A percentile compares a stretch with the other conserved stretches of the same genome.
Evolutionary conservation across 495 filamentous ascomycete genomes (phyloP).

Genomic region (Neurospora sp.): DNA sequence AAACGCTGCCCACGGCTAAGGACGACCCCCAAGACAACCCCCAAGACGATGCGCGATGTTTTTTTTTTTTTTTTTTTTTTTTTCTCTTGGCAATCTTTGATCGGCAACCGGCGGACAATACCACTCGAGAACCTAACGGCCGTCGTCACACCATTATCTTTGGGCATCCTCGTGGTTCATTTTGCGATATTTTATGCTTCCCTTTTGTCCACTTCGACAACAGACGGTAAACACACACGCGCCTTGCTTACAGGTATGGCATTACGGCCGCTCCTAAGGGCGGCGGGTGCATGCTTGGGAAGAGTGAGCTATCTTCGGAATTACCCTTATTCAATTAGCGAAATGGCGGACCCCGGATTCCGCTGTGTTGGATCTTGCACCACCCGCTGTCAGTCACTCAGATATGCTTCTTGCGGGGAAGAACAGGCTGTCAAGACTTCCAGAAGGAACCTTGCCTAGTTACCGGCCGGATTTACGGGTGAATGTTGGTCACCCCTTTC

Average conservation of each 20-base stretch:
- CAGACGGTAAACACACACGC: not conserved
- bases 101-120: not conserved
- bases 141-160: not conserved
- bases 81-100: not conserved
- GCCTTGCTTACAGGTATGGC: not conserved
- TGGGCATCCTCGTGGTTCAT: not conserved
- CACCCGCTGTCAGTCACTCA: not conserved
- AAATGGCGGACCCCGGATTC: constrained; percentile 4
- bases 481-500: not conserved
- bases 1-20: not conserved
- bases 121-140: not conserved
- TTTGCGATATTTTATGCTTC: not conserved
- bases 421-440: not conserved
- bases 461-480: not conserved
- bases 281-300: not conserved
- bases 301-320: not conserved
- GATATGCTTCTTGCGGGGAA: not conserved
- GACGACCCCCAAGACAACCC: not conserved
- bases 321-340: not conserved
- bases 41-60: not conserved
- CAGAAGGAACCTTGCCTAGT: not conserved
- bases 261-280: not conserved
- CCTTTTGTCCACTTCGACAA: not conserved
- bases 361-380: constrained; percentile 5
- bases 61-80: not conserved